Evolutionary conservation across 345 rosid species (phyloP), one percentile per base, ranked within the genome.

Genomic region (Pseudoturritis turrita): DNA sequence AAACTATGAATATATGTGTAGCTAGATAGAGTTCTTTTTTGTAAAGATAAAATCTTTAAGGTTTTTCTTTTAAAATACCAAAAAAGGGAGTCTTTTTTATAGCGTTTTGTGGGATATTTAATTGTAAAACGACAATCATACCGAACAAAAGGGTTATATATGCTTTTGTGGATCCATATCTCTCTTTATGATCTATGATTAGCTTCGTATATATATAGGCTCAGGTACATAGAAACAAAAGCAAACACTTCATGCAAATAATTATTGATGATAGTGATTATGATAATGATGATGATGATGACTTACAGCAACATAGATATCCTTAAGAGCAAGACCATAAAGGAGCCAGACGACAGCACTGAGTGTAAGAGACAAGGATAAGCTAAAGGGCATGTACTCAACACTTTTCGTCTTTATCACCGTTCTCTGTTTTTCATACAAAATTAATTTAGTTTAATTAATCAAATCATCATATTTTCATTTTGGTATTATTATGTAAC

Each of bases 331-430:
- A 53, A 82, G 58, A 56, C 91, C 91, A 58, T 81, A 87, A 36
- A 84, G 72, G 25, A 85, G 77, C 91, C 91, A 87, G 7, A 68
- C 64, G 41, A 85, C 71, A 15, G 91, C 91, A 77, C 82, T 87
- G 25, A 84, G 8, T 33, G 85, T 80, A 46, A 87, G 85, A 66
- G 82, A 31, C 55, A 85, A 68, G 12, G 91, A 87, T 72, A 87
- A 67, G 63, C 76, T 73, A 68, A 83, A 77, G 1, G 91, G 89
- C 91, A 85, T 87, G 87, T 80, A 87, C 79, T 87, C 91, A 73
- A 87, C 91, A 40, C 89, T 87, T 71, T 79, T 84, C 14, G 86
- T 82, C 64, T 79, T 71, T 37, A 82, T 77, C 59, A 82, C 83
- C 64, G 76, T 60, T 73, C 83, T 78, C 86, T 82, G 80, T 37